phyloP scores from a whole-genome alignment of 495 filamentous ascomycete species.

The Penicillium psychrofluorescens region DNA sequence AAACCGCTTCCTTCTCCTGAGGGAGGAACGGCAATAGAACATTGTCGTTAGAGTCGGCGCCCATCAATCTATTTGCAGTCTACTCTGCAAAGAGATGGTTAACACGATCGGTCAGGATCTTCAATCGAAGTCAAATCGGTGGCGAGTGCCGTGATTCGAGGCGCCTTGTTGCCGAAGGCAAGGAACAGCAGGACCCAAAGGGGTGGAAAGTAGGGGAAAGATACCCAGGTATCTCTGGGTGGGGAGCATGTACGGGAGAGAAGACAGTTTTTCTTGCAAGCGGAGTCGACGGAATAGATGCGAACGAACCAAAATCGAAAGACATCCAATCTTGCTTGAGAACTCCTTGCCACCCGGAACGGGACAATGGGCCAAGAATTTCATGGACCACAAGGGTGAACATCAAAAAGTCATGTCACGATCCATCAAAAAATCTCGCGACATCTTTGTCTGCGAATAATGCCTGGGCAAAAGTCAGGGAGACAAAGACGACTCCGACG shows the following conservation, averaged over 20 bases:
- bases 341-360: conserved; percentile 28
- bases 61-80: conserved; percentile 53
- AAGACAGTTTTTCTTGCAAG: conserved; percentile 11
- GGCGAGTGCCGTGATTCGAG: conserved; percentile 48
- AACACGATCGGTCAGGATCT: conserved; percentile 64
- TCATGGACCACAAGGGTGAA: conserved; percentile 7
- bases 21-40: conserved; percentile 21
- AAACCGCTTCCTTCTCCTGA: conserved; percentile 58
- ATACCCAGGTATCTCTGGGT: conserved; percentile 31
- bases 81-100: conserved; percentile 57
- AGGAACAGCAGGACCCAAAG: conserved; percentile 12
- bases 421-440: conserved; percentile 40
- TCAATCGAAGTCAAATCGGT: conserved; percentile 36
- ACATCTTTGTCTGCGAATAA: conserved; percentile 19
- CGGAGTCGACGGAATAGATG: conserved; percentile 16
- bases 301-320: conserved; percentile 10
- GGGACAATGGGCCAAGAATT: conserved; percentile 32
- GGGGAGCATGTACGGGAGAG: conserved; percentile 37
- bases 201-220: conserved; percentile 35
- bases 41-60: conserved; percentile 49
- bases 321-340: conserved; percentile 16
- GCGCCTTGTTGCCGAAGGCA: conserved; percentile 28
- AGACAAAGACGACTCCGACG: conserved; percentile 39
- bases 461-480: conserved; percentile 20
- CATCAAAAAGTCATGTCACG: conserved; percentile 18